Percentiles rank a stretch among this genome's conserved stretches.
Conservation (phyloP, 345 rosid genomes). For the Euphorbia lathyris region DNA sequence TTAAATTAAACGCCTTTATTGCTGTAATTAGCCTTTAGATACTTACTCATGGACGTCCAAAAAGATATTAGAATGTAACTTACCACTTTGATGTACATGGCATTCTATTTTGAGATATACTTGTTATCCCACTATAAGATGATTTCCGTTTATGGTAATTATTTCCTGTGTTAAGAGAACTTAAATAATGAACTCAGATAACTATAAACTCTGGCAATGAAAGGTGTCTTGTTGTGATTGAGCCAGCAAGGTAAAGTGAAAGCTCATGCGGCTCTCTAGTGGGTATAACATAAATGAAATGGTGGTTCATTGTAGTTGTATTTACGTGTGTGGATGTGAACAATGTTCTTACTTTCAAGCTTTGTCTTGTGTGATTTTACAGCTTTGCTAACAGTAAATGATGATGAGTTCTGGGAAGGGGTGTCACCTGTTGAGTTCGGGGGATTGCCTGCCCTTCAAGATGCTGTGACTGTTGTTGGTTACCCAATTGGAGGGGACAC, state of each 20-base stretch:
- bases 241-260: neutral
- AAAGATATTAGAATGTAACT: neutral
- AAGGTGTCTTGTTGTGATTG: neutral
- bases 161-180: neutral
- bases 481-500: constrained; percentile 98
- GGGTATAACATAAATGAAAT: neutral
- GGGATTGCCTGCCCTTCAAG: constrained; percentile 88
- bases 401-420: constrained; percentile 96
- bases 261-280: neutral
- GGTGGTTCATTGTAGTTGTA: neutral
- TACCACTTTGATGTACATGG: neutral
- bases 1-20: too few species aligned
- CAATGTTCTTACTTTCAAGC: neutral
- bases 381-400: constrained; percentile 73
- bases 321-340: too few species aligned
- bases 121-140: neutral
- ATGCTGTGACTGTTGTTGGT: constrained; percentile 97
- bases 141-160: neutral
- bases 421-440: constrained; percentile 85
- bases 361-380: constrained; percentile 20
- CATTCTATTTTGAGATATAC: neutral
- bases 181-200: neutral
- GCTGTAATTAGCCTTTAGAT: neutral
- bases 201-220: neutral
- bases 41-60: neutral